Evolutionary conservation across 495 filamentous ascomycete species (phyloP), one percentile per base, ranked within the genome.

Genomic region (Penicillium soppii): DNA sequence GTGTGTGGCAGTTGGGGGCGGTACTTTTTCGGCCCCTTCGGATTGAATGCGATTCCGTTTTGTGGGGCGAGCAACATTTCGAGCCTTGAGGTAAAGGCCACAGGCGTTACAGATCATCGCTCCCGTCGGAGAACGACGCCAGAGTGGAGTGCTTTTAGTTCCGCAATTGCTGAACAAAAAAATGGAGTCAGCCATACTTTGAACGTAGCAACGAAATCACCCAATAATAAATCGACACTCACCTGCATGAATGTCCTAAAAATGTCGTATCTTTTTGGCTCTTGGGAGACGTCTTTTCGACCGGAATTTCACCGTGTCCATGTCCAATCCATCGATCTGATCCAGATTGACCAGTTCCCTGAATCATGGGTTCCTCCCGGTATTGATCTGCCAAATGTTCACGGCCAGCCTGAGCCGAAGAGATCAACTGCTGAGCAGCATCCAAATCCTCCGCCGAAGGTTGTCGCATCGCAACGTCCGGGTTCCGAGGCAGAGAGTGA

Each of bases 51-150:
- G 68, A 53, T 95, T 96, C 44, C 96, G 76, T 66, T 91, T 96
- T 3, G 87, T 91, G 3, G 94, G 94, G 33, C 94, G 85, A 52
- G 85, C 81, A 50, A 90, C 85, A 63, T 99, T 97, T 36, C 94
- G 82, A 17, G 91, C 91, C 67, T 97, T 99, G 40, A 88, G 72
- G 66, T 99, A 99, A 6, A 99, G 79, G 19, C 94, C 94, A 62
- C 94, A 99, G 10, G 94, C 94, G 71, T 99, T 99, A 72, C 94
- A 99, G 32, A 99, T 97, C 42, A 90, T 96, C 37, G 89, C 86
- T 33, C 94, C 94, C 43, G 89, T 86, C 0, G 92, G 95, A 2
- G 92, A 95, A 50, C 94, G 83, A 53, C 94, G 83, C 94, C 94
- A 99, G 43, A 99, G 78, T 22, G 94, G 94, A 12, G 94, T 99